phyloP scores from a whole-genome alignment of 176 grass and related monocot species.

The Eleusine indica region DNA sequence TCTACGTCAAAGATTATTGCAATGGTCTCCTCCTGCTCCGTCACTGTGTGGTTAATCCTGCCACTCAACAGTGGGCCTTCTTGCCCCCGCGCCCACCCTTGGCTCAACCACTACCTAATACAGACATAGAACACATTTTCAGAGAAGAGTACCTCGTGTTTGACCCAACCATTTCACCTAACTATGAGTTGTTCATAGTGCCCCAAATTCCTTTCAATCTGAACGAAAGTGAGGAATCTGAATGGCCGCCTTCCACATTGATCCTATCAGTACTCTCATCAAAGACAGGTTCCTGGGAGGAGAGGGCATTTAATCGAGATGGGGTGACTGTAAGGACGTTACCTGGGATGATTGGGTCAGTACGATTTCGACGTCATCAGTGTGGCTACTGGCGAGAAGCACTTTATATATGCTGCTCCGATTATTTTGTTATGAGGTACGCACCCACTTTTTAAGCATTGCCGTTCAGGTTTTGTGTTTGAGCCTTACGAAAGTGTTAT shows the following conservation, averaged over 20 bases:
- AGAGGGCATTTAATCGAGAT: background rate
- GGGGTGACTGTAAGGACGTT: background rate
- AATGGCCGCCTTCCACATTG: slow-evolving; percentile 17
- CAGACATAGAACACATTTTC: background rate
- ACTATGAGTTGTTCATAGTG: background rate
- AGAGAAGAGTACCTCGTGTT: background rate
- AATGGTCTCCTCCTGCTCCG: slow-evolving; percentile 1
- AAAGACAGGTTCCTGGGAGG: slow-evolving; percentile 20
- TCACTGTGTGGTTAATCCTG: background rate
- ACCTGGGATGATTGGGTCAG: background rate
- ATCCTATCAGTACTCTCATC: slow-evolving; percentile 31
- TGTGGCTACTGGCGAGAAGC: slow-evolving; percentile 24
- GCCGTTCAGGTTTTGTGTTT: background rate
- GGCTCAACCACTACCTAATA: background rate
- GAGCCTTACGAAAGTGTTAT: background rate
- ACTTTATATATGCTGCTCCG: background rate
- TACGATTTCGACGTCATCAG: background rate
- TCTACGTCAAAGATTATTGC: background rate
- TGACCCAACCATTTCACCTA: slow-evolving; percentile 13
- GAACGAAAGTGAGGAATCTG: background rate
- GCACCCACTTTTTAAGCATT: background rate
- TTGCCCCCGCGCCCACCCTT: background rate
- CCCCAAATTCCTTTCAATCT: background rate
- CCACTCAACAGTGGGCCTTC: background rate
- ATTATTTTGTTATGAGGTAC: slow-evolving; percentile 20